These are phyloP conservation scores for Colletotrichum sp. DNA, from an alignment of 2,329 filamentous ascomycete genomes.

Conservation along the genomic window DNA sequence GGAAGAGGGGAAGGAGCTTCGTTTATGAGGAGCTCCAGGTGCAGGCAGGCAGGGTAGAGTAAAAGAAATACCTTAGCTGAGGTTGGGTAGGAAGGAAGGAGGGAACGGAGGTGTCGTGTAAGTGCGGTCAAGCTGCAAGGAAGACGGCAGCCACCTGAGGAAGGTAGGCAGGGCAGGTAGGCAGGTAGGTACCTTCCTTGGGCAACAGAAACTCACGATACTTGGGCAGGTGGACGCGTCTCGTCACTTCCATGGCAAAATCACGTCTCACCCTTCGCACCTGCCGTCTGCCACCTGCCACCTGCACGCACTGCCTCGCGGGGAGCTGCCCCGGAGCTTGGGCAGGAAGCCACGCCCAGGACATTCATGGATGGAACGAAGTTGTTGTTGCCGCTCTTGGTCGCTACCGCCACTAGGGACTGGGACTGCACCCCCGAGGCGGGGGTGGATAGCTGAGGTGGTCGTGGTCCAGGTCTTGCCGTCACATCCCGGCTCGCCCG, in stretches of 20 bases:
- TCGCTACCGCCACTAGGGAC: not conserved
- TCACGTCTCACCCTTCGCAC: not conserved
- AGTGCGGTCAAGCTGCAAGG: not conserved
- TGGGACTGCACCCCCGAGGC: conserved; percentile 1
- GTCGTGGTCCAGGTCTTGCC: not conserved
- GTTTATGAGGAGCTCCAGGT: not conserved
- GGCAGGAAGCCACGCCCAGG: conserved; percentile 1
- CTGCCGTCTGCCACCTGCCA: not conserved
- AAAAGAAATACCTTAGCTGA: not conserved
- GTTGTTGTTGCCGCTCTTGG: not conserved
- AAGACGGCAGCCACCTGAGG: not conserved
- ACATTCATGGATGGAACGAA: not conserved
- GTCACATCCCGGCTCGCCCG: conserved; percentile 3
- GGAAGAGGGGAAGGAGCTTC: not conserved
- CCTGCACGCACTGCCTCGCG: conserved; percentile 12
- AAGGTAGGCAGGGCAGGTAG: not conserved
- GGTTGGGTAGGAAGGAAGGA: not conserved
- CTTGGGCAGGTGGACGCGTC: conserved; percentile 4
- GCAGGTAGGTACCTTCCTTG: not conserved
- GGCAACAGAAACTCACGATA: conserved; percentile 4
- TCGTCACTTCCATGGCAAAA: not conserved
- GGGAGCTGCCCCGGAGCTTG: conserved; percentile 10
- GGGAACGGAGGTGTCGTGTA: not conserved
- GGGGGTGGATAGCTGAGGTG: not conserved
- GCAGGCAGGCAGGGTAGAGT: not conserved